Percentiles rank a stretch among this genome's conserved stretches.
phyloP scores from a whole-genome alignment of 1,139 yeast genomes.

The Nakaseomyces bracarensis region DNA sequence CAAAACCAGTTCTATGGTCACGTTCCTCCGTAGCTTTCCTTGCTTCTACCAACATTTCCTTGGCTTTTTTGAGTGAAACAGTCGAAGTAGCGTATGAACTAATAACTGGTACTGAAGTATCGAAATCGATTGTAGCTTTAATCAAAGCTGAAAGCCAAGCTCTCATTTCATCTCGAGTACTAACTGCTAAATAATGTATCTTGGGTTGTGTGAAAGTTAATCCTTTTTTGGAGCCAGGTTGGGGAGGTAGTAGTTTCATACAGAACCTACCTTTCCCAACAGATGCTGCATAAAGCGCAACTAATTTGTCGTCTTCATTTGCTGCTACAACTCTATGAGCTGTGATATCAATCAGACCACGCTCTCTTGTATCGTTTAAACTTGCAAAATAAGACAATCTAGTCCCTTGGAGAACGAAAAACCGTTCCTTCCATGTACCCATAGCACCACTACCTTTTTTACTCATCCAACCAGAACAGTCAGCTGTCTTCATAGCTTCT shows the following conservation, averaged over 20 bases:
- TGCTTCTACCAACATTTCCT: slow-evolving; percentile 74
- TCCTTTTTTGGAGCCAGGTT: slow-evolving; percentile 94
- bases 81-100: slow-evolving; percentile 94
- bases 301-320: slow-evolving; percentile 60
- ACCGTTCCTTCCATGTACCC: slow-evolving; percentile 86
- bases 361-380: slow-evolving; percentile 68
- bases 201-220: slow-evolving; percentile 93
- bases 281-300: slow-evolving; percentile 82
- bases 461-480: slow-evolving; percentile 89
- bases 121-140: slow-evolving; percentile 93
- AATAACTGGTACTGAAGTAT: slow-evolving; percentile 83
- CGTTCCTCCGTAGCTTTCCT: slow-evolving; percentile 58
- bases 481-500: slow-evolving; percentile 68
- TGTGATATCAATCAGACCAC: slow-evolving; percentile 90
- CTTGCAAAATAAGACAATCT: slow-evolving; percentile 80
- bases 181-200: slow-evolving; percentile 93
- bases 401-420: slow-evolving; percentile 85
- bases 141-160: slow-evolving; percentile 90
- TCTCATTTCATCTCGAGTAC: slow-evolving; percentile 82
- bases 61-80: slow-evolving; percentile 76
- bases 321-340: slow-evolving; percentile 85
- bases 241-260: slow-evolving; percentile 91
- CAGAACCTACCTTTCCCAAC: slow-evolving; percentile 92
- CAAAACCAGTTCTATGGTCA: slow-evolving; percentile 34
- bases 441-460: slow-evolving; percentile 78